A percentile compares a stretch with the other conserved stretches of the same genome.
Conservation (phyloP, 2,329 filamentous ascomycete species). For the Xylogone sp. region DNA sequence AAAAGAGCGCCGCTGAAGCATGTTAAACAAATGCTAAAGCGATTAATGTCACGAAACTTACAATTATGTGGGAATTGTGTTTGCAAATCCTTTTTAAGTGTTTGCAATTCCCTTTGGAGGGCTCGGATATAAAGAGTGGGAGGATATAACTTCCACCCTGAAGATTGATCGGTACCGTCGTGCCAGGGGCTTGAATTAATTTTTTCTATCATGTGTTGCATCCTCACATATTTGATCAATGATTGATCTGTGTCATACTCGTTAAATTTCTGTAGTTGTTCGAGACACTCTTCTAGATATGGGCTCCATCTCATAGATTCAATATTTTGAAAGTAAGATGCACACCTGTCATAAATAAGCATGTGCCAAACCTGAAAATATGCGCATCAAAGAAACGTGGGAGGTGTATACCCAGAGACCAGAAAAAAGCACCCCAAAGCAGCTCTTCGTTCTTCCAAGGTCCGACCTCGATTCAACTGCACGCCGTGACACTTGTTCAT, state of each 20-base stretch:
- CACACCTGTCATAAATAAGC: slow-evolving; percentile 2
- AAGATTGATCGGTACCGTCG: slow-evolving; percentile 1
- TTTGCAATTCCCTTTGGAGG: neutral
- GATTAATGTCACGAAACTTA: slow-evolving; percentile 1
- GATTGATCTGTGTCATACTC: slow-evolving; percentile 7
- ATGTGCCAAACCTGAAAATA: neutral
- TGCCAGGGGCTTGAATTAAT: neutral
- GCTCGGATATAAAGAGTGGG: neutral
- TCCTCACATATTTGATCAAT: slow-evolving; percentile 4
- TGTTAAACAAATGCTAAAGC: neutral
- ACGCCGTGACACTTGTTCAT: neutral
- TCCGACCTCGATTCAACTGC: neutral
- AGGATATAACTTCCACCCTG: neutral
- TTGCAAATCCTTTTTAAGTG: slow-evolving; percentile 1
- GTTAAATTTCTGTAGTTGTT: neutral
- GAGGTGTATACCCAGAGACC: slow-evolving; percentile 5
- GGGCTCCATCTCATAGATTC: slow-evolving; percentile 10
- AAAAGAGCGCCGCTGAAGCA: neutral
- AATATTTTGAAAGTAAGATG: slow-evolving; percentile 8
- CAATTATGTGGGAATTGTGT: neutral
- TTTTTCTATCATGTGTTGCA: slow-evolving; percentile 4
- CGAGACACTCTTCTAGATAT: slow-evolving; percentile 9
- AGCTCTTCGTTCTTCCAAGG: slow-evolving; percentile 10
- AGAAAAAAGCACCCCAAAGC: slow-evolving; percentile 5
- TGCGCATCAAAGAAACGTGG: neutral